Base-by-base conservation (phyloP, 2,329 filamentous ascomycete species). In the Biscogniauxia marginata region DNA sequence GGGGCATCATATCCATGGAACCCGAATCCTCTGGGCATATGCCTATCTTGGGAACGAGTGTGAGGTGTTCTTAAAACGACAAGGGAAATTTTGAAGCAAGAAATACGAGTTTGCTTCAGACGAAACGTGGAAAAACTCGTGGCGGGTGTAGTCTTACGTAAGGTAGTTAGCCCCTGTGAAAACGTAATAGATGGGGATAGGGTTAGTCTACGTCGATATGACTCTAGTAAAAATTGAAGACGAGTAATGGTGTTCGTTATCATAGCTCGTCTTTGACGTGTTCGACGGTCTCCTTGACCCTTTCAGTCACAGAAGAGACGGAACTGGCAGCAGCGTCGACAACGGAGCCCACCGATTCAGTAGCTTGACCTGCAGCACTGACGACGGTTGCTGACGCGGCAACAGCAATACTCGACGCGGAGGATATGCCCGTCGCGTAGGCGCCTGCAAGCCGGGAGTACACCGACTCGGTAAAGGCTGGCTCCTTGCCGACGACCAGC, bases 401-500 rank as follows among this genome's bases (percentile, higher is more conserved):
- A 46, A 70, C 74, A 13, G 71, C 71, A 18, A 73, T 58, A 56
- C 76, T 80, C 9, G 78, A 79, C 7, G 81, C 76, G 0, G 79
- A 84, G 0, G 84, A 79, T 1, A 82, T 75, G 1, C 85, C 88
- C 0, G 86, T 90, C 21, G 85, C 84, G 67, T 93, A 95, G 0
- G 85, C 89, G 3, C 83, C 86, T 54, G 84, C 83, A 11, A 96
- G 79, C 51, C 88, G 84, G 52, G 78, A 84, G 73, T 91, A 85
- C 3, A 93, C 88, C 57, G 89, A 92, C 67, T 96, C 89, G 0
- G 88, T 92, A 66, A 91, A 96, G 13, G 86, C 85, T 0, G 90
- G 87, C 69, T 96, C 91, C 70, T 88, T 91, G 52, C 89, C 91
- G 44, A 81, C 75, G 13, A 96, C 78, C 1, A 96, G 77, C 71